Evolutionary conservation across 1,139 yeast species (phyloP), one percentile per base, ranked within the genome.

Genomic region (Taphrina betulina): DNA sequence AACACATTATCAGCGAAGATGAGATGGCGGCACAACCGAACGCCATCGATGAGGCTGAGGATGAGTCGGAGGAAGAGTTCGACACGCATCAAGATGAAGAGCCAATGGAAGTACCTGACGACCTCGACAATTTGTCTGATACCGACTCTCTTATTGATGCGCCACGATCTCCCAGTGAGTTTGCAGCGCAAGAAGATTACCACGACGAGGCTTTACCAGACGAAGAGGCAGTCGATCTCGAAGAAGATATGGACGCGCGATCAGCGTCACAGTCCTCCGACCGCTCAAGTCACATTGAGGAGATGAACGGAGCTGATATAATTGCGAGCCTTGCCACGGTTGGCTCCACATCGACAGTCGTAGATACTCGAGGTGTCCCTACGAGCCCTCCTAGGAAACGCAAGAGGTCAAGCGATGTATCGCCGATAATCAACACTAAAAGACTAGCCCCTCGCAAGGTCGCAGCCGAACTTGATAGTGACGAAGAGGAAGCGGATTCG

Each of bases 401-500:
- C n/a, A 38, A 29, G 17, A 36, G 37, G 16, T 38, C 53, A 20
- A 28, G 38, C 8, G 44, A 36, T 22, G 37, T 29, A 12, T 48
- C 44, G 34, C 53, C 44, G 3, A n/a, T n/a, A n/a, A 33, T 29
- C 31, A 48, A 48, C 19, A 38, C 42, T 16, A 48, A 48, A 37
- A 19, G 53, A 7, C 44, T 48, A 3, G 53, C 44, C 16, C 44
- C 44, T 14, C 33, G 31, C 12, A 48, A 31, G 37, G 36, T 29
- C 10, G 34, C 36, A 10, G 48, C 34, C 34, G 55, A 51, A n/a
- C 34, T 34, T 2, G 63, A 63, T 19, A 67, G 63, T 44, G 61
- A 63, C 22, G 61, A 60, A 4, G 66, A 66, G 3, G 66, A 66
- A 45, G 63, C 63, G 38, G 67, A 55, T 24, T 64, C 62, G 19